Base-by-base conservation (phyloP, 2,329 filamentous ascomycete genomes). In the Colletotrichum limetticola region DNA sequence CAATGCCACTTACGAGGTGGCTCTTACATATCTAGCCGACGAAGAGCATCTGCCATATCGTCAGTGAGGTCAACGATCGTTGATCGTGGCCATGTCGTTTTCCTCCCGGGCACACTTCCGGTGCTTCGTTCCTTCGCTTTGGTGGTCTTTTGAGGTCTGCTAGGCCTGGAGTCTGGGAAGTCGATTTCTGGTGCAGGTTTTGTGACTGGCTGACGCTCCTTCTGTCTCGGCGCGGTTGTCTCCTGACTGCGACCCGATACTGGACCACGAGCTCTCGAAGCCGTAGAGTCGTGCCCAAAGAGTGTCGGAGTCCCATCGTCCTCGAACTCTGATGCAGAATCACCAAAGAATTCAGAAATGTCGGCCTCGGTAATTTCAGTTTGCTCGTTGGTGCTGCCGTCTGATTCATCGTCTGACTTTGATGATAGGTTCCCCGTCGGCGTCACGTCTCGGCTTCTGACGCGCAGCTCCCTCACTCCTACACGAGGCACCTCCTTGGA, bases 291-390 rank as follows among this genome's bases (percentile, higher is more conserved):
- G 12, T 28, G 60, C 8, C 53, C 56, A 12, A 37, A 42, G 9
- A 26, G 9, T 19, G n/a, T 37, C 12, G 55, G 49, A 4, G 22
- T 26, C 4, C 65, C 46, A 7, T 70, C 49, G 16, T 61, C 61
- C 19, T 72, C 70, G 8, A 56, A 24, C 9, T 72, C 66, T 14
- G 71, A 71, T 9, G 35, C 16, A 8, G 71, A 69, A 19, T 71
- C 67, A 11, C 42, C 58, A 16, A 71, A 65, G 32, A 70, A 73
- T 11, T 73, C 71, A 1, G 71, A 73, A 22, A 70, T 71, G 14
- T 71, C 71, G 12, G 66, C 70, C 32, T 72, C 70, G n/a, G 66
- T 64, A n/a, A 73, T 73, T 24, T 73, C 66, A 5, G 66, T 71
- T 22, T 62, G 42, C 60, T 73, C 71, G 14, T 60, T 16, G 4